A percentile compares a stretch with the other conserved stretches of the same genome.
These are phyloP conservation scores for Hypoxylon rickii DNA, from an alignment of 495 filamentous ascomycete species.

Conservation along the genomic window DNA sequence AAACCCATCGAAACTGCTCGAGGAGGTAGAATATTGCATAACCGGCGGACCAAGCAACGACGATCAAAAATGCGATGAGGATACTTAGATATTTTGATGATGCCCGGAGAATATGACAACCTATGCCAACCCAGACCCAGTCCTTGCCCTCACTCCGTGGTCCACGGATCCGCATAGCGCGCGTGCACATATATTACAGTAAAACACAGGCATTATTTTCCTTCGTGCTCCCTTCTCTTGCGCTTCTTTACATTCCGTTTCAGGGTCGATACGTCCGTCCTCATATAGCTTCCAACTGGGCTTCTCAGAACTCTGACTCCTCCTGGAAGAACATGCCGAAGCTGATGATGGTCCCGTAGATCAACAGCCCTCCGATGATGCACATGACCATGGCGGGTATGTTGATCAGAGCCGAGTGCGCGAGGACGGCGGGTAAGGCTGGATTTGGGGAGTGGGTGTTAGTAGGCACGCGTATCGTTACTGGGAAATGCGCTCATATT, in stretches of 20 bases:
- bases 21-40: too few species aligned
- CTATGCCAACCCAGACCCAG: conserved; percentile 26
- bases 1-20: too few species aligned
- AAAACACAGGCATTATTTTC: conserved; percentile 6
- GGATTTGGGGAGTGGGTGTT: conserved; percentile 10
- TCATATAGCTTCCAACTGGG: too few species aligned
- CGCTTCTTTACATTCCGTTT: background rate
- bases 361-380: conserved; percentile 86
- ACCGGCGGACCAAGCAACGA: too few species aligned
- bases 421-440: conserved; percentile 92
- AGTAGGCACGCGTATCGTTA: too few species aligned
- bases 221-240: background rate
- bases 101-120: conserved; percentile 21
- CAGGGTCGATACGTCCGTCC: background rate
- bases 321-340: conserved; percentile 99
- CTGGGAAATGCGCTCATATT: conserved; percentile 1
- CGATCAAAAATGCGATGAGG: conserved; percentile 1
- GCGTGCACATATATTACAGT: conserved; percentile 22
- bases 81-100: conserved; percentile 11
- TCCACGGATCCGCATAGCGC: conserved; percentile 17
- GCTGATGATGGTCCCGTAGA: conserved; percentile 96
- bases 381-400: conserved; percentile 94
- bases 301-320: conserved; percentile 80
- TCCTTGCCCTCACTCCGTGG: conserved; percentile 13
- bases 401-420: conserved; percentile 79